Evolutionary conservation across 108 stramenopile species (phyloP), one percentile per base, ranked within the genome.

Genomic region (Cyclostephanos tholiformis): DNA sequence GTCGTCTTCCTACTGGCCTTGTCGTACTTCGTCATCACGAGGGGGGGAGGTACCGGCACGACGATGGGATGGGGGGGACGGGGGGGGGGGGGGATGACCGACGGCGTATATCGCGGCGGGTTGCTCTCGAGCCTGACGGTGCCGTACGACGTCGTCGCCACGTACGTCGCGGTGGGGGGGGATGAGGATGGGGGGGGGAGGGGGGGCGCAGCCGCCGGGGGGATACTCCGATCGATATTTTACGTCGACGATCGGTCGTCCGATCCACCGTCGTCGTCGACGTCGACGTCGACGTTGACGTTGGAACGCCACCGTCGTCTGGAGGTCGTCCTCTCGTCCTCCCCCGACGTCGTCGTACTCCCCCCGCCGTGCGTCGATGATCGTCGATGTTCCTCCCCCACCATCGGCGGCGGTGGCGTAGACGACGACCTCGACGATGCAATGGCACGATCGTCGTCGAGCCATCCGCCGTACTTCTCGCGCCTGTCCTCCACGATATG

Each of bases 401-500:
- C 30, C 63, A 41, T 0, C 29, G 26, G 5, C 11, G 46, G n/a
- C 17, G 26, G 8, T 14, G 27, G 2, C 30, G 30, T 14, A 30
- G 30, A 60, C 16, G 0, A 58, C 27, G 57, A 58, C 13, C 14
- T 10, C 1, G 13, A 35, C 59, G 32, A 38, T 35, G n/a, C 32
- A 38, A 1, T 35, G 10, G 38, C 30, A 0, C 10, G 63, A 14
- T 44, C 64, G 53, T 11, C 27, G 29, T 59, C 35, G 25, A 1
- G 17, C 19, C 4, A 20, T 2, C 35, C 66, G 14, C 63, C 79
- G 25, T 80, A 69, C 30, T 57, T 80, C n/a, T 80, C 79, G 22
- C 63, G 58, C 59, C 39, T 80, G 1, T 22, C 48, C 16, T 80
- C 72, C 16, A 80, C 86, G 0, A 67, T 78, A 3, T 93, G 91